A percentile compares a stretch with the other conserved stretches of the same genome.
Conservation (phyloP, 139 green algal genomes). For the Ettlia oleoabundans region DNA sequence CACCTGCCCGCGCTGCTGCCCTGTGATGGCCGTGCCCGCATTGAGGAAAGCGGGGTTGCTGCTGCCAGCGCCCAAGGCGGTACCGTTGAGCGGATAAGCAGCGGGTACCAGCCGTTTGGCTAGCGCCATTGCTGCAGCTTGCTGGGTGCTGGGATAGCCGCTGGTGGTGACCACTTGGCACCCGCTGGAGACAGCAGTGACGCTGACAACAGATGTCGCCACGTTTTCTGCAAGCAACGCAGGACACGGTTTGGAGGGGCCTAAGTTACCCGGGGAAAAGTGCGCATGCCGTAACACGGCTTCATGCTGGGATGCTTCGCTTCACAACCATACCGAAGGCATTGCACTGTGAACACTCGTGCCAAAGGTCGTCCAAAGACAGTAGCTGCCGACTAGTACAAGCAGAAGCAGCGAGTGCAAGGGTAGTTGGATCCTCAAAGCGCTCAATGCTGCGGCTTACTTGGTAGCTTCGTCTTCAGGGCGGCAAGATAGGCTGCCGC, state of each 20-base stretch:
- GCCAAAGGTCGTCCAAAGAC: background rate
- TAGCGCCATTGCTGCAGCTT: background rate
- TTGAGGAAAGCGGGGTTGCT: background rate
- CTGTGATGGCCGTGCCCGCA: background rate
- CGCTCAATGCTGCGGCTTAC: slow-evolving; percentile 10
- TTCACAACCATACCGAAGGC: too few relatives aligned
- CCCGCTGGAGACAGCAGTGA: background rate
- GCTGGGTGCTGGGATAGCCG: background rate
- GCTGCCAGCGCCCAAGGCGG: background rate
- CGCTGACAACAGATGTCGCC: background rate
- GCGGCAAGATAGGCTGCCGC: background rate
- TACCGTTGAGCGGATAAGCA: background rate
- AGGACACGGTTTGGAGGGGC: background rate
- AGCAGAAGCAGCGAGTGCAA: background rate
- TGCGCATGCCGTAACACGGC: too few relatives aligned
- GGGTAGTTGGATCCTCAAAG: background rate
- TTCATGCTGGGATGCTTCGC: too few relatives aligned
- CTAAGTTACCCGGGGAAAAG: background rate
- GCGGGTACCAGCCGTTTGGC: background rate
- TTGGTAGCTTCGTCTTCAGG: background rate
- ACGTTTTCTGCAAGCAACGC: background rate
- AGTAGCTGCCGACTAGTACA: background rate
- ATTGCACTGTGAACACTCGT: background rate
- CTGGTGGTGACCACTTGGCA: background rate
- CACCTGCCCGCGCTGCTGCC: background rate